These are phyloP conservation scores for Calonectria fujianensis DNA, from an alignment of 2,329 filamentous ascomycete genomes.

Conservation along the genomic window DNA sequence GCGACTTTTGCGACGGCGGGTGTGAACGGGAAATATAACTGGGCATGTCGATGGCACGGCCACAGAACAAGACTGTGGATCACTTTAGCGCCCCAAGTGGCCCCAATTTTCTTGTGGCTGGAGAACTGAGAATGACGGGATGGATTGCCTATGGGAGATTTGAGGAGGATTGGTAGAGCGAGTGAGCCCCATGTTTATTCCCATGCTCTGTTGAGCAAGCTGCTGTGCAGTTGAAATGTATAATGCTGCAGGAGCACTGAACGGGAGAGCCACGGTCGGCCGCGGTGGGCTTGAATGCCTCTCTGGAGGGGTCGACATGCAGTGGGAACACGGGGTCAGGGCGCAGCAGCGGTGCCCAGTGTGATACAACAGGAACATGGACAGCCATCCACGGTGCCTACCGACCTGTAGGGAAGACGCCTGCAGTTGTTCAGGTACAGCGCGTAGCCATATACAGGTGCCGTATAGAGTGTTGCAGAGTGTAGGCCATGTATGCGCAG, in stretches of 20 bases:
- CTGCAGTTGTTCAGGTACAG: constrained; percentile 7
- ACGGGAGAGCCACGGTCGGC: not conserved
- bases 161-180: constrained; percentile 20
- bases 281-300: constrained; percentile 2
- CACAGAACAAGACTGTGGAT: constrained; percentile 30
- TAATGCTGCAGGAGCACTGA: constrained; percentile 24
- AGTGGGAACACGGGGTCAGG: constrained; percentile 25
- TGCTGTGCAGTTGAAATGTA: not conserved
- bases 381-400: not conserved
- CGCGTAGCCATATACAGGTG: not conserved
- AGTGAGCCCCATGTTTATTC: not conserved
- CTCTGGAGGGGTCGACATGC: constrained; percentile 12
- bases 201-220: not conserved
- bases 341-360: constrained; percentile 1
- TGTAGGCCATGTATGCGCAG: not conserved
- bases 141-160: constrained; percentile 27
- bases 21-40: constrained; percentile 32
- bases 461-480: not conserved
- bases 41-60: constrained; percentile 25
- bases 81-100: constrained; percentile 24
- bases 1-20: constrained; percentile 21
- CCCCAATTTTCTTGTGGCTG: constrained; percentile 33
- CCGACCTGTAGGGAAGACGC: constrained; percentile 10
- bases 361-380: constrained; percentile 15
- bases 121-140: constrained; percentile 24